These are phyloP conservation scores for Conticribra weissflogii DNA, from an alignment of 108 stramenopile genomes.

Conservation along the genomic window DNA sequence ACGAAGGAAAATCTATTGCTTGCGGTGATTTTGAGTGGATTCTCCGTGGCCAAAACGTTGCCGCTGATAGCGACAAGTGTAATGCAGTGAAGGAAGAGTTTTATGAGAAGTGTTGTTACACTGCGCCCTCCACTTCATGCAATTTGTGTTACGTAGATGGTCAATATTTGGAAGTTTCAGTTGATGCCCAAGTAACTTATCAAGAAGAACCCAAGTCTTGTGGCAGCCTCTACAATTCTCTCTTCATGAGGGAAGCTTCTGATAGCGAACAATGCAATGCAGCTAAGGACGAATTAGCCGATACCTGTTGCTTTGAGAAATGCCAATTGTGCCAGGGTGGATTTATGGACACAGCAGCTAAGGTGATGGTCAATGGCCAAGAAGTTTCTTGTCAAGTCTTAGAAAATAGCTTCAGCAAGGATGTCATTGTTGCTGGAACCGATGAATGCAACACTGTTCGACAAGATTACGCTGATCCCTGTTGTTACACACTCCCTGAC, in stretches of 20 bases:
- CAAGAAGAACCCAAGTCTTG: slow-evolving; percentile 33
- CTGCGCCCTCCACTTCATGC: slow-evolving; percentile 41
- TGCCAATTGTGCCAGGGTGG: slow-evolving; percentile 43
- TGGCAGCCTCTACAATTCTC: slow-evolving; percentile 41
- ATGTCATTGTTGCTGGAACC: slow-evolving; percentile 34
- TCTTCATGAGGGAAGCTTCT: slow-evolving; percentile 44
- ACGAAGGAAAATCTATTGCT: slow-evolving; percentile 37
- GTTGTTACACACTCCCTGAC: slow-evolving; percentile 48
- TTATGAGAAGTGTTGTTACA: slow-evolving; percentile 41
- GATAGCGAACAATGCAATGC: slow-evolving; percentile 44
- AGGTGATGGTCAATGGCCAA: slow-evolving; percentile 26
- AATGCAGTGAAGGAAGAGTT: slow-evolving; percentile 40
- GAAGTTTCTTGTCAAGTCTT: slow-evolving; percentile 33
- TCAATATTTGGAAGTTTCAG: slow-evolving; percentile 41
- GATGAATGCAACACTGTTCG: slow-evolving; percentile 24
- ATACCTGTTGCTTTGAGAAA: slow-evolving; percentile 44
- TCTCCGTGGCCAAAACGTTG: slow-evolving; percentile 30
- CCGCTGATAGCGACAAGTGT: slow-evolving; percentile 44
- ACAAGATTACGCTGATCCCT: slow-evolving; percentile 27
- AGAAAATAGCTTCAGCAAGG: slow-evolving; percentile 38
- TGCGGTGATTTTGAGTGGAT: slow-evolving; percentile 56
- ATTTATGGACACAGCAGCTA: slow-evolving; percentile 43
- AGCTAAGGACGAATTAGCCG: slow-evolving; percentile 29
- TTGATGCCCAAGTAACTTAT: slow-evolving; percentile 22
- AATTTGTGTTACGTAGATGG: slow-evolving; percentile 42